phyloP scores from a whole-genome alignment of 495 filamentous ascomycete genomes.

The Annulohypoxylon moriforme region DNA sequence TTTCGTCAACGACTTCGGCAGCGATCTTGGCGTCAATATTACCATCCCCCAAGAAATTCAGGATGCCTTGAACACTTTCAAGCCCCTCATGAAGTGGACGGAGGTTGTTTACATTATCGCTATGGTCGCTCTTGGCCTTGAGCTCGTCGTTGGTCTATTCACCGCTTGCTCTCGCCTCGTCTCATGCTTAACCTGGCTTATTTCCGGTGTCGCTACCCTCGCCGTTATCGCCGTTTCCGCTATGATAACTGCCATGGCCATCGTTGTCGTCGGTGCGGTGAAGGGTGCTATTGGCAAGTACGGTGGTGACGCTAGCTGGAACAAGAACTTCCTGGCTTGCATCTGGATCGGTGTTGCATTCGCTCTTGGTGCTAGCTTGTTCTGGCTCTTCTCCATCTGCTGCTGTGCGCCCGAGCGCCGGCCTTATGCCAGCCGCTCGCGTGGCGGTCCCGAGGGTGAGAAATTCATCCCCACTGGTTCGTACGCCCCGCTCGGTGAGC shows the following conservation, averaged over 20 bases:
- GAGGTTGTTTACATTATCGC: constrained; percentile 80
- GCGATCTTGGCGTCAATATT: constrained; percentile 52
- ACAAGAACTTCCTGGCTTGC: constrained; percentile 72
- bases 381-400: constrained; percentile 92
- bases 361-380: constrained; percentile 75
- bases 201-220: constrained; percentile 64
- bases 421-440: constrained; percentile 29
- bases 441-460: constrained; percentile 51
- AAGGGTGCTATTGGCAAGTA: constrained; percentile 72
- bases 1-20: constrained; percentile 59
- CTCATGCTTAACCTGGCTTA: constrained; percentile 62
- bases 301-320: constrained; percentile 70
- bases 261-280: constrained; percentile 75
- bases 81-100: constrained; percentile 81
- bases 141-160: constrained; percentile 82
- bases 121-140: constrained; percentile 73
- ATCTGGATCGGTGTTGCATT: constrained; percentile 86
- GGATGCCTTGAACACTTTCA: constrained; percentile 76
- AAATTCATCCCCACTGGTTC: constrained; percentile 58
- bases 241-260: constrained; percentile 69
- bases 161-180: constrained; percentile 64
- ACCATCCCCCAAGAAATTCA: constrained; percentile 71
- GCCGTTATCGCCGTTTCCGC: constrained; percentile 70
- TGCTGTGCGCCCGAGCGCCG: constrained; percentile 73
- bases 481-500: constrained; percentile 59